Evolutionary conservation across 2,329 filamentous ascomycete species (phyloP), one percentile per base, ranked within the genome.

Genomic region (Ophiocordyceps sinensis): DNA sequence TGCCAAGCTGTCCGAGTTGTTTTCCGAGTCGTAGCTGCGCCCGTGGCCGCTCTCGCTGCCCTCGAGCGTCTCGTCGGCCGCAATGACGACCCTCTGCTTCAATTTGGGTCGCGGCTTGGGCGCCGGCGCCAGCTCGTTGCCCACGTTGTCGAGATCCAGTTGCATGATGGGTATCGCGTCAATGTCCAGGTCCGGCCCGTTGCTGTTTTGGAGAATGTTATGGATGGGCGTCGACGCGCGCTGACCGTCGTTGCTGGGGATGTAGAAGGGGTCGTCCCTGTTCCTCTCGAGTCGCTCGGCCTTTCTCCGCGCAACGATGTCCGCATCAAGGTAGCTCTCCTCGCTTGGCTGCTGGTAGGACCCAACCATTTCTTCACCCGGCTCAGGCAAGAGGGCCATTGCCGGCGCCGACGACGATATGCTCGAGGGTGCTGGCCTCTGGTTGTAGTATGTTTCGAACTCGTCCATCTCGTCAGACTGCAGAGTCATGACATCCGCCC

Each of bases 131-230:
- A 54, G 46, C 38, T 44, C 51, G 39, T 55, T 51, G 9, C 49
- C 49, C 9, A 71, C 57, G 44, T 71, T 73, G 28, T 80, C 79
- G 8, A 95, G 71, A 46, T 93, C 80, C 37, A 98, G 71, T 56
- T 94, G 79, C 78, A 98, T 91, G 52, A 98, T 89, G 2, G 91
- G 91, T 51, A 98, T 98, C 2, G 85, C 77, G 60, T 98, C 91
- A 36, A 98, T 81, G 55, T 98, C 89, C 9, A 96, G 66, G 36
- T 84, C 82, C 3, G 81, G 78, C 2, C 79, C 81, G 54, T 89
- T 88, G 43, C 77, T 77, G 43, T 71, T 77, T 44, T 77, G 72
- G 3, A 84, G 66, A 43, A 91, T 85, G 48, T 77, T 83, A 53
- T 89, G 83, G 39, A 91, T 79, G 0, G 85, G 85, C 1, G 84